Conservation (phyloP, 2,329 filamentous ascomycete genomes). For the Zymoseptoria ardabiliae region DNA sequence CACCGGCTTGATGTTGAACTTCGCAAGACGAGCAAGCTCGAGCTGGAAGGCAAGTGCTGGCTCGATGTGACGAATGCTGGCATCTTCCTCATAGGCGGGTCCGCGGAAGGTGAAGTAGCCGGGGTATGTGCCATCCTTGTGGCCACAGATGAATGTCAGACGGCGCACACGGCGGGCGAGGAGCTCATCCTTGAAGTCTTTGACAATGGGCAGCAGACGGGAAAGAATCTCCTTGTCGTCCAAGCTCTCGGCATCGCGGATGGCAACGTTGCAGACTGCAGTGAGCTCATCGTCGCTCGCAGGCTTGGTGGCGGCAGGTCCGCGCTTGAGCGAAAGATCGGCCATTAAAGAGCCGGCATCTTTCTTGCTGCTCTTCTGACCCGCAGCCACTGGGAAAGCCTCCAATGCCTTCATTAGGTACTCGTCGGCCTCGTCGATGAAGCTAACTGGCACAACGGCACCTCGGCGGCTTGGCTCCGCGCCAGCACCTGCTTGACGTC, state of each 20-base stretch:
- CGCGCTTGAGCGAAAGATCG: conserved; percentile 67
- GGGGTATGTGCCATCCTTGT: conserved; percentile 87
- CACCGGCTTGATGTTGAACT: conserved; percentile 96
- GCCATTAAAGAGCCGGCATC: conserved; percentile 51
- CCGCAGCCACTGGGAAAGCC: conserved; percentile 54
- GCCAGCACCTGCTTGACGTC: conserved; percentile 54
- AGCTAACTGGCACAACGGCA: conserved; percentile 88
- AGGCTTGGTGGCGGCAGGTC: conserved; percentile 41
- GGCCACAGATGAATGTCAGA: conserved; percentile 92
- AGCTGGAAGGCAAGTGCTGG: conserved; percentile 97
- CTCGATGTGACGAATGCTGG: conserved; percentile 94
- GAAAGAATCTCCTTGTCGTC: conserved; percentile 74
- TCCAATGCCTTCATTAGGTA: conserved; percentile 77
- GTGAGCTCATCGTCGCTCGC: conserved; percentile 70
- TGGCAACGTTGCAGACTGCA: conserved; percentile 84
- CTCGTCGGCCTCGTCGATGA: conserved; percentile 91
- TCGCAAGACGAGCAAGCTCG: conserved; percentile 84
- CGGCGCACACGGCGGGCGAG: conserved; percentile 74
- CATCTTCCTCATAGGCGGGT: conserved; percentile 79
- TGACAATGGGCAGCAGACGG: conserved; percentile 68
- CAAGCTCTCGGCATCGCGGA: conserved; percentile 76
- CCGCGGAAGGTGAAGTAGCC: conserved; percentile 98
- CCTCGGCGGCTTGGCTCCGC: conserved; percentile 76
- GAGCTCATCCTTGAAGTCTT: conserved; percentile 77
- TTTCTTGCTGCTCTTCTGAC: conserved; percentile 38